Base-by-base conservation (phyloP, 2,329 filamentous ascomycete species). In the Rutstroemia sp. region DNA sequence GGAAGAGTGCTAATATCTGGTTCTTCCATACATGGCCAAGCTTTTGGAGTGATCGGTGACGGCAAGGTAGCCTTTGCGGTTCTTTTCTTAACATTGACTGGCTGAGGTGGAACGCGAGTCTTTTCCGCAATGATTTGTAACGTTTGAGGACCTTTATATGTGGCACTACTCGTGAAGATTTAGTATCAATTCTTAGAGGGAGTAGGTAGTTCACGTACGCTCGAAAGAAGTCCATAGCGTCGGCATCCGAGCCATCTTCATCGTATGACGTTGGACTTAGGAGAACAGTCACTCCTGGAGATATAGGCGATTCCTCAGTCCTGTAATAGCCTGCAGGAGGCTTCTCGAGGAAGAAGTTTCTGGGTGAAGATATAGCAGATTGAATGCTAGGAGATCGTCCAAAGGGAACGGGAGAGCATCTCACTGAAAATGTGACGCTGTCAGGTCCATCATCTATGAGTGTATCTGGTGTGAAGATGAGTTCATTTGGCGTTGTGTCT, bases 221-320 rank as follows among this genome's bases (percentile, higher is more conserved):
- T 45, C 45, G 37, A 27, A 56, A 56, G 19, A 56, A 56, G 10
- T 56, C 54, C 54, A 56, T 56, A 2, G 27, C 47, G 18, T 56
- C 39, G 12, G 34, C 30, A 56, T 56, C 54, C 9, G n/a, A 27
- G 12, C 30, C 39, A 39, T 56, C 41, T 10, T 16, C 48, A 18
- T 45, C 48, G 16, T 30, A 52, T 10, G 48, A 39, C 4, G 47
- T 30, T 10, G 54, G 54, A 52, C 47, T 56, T 14, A 56, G 38
- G 3, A 56, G 7, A 3, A 56, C 27, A 2, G 54, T 56, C 1
- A 56, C 54, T 10, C 54, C 54, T 37, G 54, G 54, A 16, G 54
- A 56, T 16, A 56, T 52, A 6, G 52, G 52, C 0, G 30, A 34
- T 12, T 42, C 23, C 5, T 25, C 47, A 18, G 18, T 41, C 16